Base-by-base conservation (phyloP, 139 green algal genomes). In the Picochlorum sp. region DNA sequence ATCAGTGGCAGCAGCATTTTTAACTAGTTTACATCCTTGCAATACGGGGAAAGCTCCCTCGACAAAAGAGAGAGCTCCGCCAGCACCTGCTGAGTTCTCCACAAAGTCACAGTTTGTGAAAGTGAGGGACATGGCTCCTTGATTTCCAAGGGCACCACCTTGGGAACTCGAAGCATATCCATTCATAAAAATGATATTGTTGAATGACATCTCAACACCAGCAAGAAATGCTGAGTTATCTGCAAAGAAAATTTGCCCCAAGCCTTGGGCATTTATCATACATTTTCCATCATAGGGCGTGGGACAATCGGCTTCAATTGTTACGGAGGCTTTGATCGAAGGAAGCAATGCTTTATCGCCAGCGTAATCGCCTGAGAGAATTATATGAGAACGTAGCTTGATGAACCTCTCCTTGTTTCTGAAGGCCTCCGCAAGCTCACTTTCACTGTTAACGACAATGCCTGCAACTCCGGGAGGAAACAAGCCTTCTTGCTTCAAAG, bases 41-140 rank as follows among this genome's bases (percentile, higher is more conserved):
- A 76, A 64, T 5, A 67, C 45, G 14, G 52, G 54, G 11, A 66
- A 62, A 38, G 70, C 70, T 47, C 70, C 70, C 7, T 76, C 70
- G 50, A 70, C 45, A 49, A 66, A 30, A 34, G 30, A 11, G 11
- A 71, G 45, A 24, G 70, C 70, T 20, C 70, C 70, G 10, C 65
- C 64, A 13, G 41, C 28, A 14, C 38, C 18, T 16, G 57, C 70
- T 6, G 26, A 24, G 57, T 77, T 77, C 21, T 23, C 34, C 21
- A 77, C 57, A 61, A 77, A 77, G 45, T 77, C 63, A 59, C 70
- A 77, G 41, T 69, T 63, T 9, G 57, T 54, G 60, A 77, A 77
- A 37, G 34, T 55, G 13, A 45, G 52, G 44, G 64, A 58, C 65
- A 77, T 72, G 13, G 49, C 34, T 18, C 70, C 70, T 18, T 52